A percentile compares a stretch with the other conserved stretches of the same genome.
Evolutionary conservation across 1,284 basidiomycete genomes (phyloP).

Genomic region (Trichosporon sp.): DNA sequence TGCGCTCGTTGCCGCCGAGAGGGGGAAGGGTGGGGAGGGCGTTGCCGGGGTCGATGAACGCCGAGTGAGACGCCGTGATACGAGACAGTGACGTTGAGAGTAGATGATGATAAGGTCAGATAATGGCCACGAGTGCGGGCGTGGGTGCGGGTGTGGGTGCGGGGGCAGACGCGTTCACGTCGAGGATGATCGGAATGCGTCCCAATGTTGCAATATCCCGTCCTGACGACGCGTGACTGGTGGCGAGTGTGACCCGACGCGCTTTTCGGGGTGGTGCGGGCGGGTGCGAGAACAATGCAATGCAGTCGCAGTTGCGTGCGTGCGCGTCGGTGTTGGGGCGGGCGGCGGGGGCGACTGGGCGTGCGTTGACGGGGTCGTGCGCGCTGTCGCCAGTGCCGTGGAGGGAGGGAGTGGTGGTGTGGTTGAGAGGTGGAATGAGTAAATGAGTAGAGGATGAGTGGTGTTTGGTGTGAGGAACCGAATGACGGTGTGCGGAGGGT

Average conservation of each 20-base stretch:
- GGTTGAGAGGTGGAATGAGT: not conserved
- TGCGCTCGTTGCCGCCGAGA: conserved; percentile 2
- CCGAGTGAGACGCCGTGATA: not conserved
- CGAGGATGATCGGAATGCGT: conserved; percentile 2
- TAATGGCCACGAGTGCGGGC: not conserved
- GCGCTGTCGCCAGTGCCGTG: not conserved
- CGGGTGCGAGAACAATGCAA: not conserved
- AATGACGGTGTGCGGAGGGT: not conserved
- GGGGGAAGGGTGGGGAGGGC: not conserved
- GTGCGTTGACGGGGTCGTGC: not conserved
- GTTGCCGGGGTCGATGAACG: not conserved
- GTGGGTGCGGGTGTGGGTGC: not conserved
- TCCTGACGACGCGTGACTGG: conserved; percentile 2
- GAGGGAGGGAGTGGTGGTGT: not conserved
- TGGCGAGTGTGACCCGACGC: conserved; percentile 2
- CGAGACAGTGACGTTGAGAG: not conserved
- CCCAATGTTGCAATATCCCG: not conserved
- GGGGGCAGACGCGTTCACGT: conserved; percentile 3
- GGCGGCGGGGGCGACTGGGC: not conserved
- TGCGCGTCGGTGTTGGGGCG: too few species aligned
- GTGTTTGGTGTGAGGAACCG: conserved; percentile 3
- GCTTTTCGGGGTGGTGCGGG: not conserved
- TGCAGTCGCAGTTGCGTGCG: too few species aligned
- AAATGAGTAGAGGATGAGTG: not conserved
- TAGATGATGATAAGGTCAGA: not conserved